These are phyloP conservation scores for Teunomyces tritomae DNA, from an alignment of 805 yeast genomes.

Conservation along the genomic window DNA sequence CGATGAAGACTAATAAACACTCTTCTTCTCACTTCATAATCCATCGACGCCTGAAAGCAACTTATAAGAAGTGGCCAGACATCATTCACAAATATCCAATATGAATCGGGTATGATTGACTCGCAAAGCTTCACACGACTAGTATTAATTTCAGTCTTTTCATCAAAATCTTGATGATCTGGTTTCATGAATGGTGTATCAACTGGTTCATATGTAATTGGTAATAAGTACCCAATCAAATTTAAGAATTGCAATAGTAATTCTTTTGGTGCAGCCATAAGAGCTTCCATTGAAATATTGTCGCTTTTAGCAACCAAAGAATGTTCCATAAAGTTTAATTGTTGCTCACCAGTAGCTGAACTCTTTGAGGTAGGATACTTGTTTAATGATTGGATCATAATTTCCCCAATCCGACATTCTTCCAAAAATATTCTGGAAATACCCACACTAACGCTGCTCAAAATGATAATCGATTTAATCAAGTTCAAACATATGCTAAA, in stretches of 20 bases:
- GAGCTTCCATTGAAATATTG: constrained; percentile 56
- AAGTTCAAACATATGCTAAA: constrained; percentile 42
- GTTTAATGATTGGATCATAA: constrained; percentile 49
- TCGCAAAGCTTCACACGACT: constrained; percentile 30
- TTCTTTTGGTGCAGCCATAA: constrained; percentile 75
- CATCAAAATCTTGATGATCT: constrained; percentile 19
- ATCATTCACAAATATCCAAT: constrained; percentile 40
- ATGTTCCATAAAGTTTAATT: not conserved
- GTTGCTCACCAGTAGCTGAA: not conserved
- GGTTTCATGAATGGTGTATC: constrained; percentile 30
- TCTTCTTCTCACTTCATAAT: constrained; percentile 58
- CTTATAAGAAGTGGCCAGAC: constrained; percentile 55
- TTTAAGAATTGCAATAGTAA: constrained; percentile 52
- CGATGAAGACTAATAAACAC: constrained; percentile 54
- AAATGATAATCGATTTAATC: constrained; percentile 44
- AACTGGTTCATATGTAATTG: constrained; percentile 35
- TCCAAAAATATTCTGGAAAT: constrained; percentile 42
- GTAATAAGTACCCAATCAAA: constrained; percentile 57
- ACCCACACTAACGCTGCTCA: constrained; percentile 43
- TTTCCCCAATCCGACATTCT: constrained; percentile 47
- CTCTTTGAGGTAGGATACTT: constrained; percentile 41
- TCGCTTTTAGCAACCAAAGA: constrained; percentile 4
- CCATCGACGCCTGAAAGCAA: constrained; percentile 71
- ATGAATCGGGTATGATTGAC: constrained; percentile 19
- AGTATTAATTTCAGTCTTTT: constrained; percentile 25